Percentiles rank a stretch among this genome's conserved stretches.
Conservation (phyloP, 768 basidiomycete genomes). For the Pholiota molesta region DNA sequence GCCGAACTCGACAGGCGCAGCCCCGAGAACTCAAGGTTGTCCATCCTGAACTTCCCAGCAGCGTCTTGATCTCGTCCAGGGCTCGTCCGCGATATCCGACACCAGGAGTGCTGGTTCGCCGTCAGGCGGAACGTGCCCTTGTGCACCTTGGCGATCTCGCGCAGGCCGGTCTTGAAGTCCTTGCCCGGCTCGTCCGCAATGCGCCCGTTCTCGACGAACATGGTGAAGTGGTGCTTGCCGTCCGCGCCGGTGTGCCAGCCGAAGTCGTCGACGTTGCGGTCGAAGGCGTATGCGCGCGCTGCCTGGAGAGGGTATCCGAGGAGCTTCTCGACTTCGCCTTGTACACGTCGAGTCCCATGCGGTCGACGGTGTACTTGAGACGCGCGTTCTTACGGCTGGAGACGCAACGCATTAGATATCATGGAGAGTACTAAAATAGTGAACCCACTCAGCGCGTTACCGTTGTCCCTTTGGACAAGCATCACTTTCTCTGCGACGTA, state of each 20-base stretch:
- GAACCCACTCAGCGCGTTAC: conserved; percentile 86
- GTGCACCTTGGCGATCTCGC: conserved; percentile 92
- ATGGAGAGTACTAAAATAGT: conserved; percentile 16
- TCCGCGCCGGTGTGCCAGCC: conserved; percentile 92
- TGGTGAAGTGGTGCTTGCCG: conserved; percentile 87
- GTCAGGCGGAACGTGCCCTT: conserved; percentile 94
- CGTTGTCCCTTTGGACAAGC: conserved; percentile 92
- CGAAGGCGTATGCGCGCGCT: conserved; percentile 77
- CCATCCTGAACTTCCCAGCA: conserved; percentile 87
- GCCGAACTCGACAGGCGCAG: conserved; percentile 90
- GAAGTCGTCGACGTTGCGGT: conserved; percentile 90
- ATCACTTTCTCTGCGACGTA: conserved; percentile 91
- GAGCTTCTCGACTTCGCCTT: conserved; percentile 88
- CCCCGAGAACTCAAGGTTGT: conserved; percentile 79
- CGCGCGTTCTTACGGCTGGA: conserved; percentile 80
- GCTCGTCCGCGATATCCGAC: conserved; percentile 78
- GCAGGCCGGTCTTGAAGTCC: conserved; percentile 90
- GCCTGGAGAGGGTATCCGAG: conserved; percentile 80
- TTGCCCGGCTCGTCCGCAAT: conserved; percentile 91
- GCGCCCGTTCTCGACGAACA: conserved; percentile 97
- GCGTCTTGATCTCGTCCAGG: conserved; percentile 71
- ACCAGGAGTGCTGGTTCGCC: conserved; percentile 94
- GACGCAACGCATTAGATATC: neutral
- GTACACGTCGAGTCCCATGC: conserved; percentile 88
- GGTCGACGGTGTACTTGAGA: conserved; percentile 96